Base-by-base conservation (phyloP, 169 alveolate genomes). In the Eimeria praecox region DNA sequence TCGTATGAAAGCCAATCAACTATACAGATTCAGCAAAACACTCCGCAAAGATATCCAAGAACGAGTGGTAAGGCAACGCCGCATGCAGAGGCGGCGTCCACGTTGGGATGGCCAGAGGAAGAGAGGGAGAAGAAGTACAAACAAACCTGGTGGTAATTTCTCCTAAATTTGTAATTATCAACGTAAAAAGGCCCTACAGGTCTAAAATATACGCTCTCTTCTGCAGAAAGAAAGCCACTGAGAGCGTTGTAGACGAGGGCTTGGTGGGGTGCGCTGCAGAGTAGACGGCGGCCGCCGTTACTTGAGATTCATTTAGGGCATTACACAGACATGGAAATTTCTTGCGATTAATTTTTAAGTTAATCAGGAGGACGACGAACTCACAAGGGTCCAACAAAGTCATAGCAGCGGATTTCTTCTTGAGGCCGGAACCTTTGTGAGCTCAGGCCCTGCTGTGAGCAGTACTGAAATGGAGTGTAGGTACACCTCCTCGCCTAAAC, bases 241-340 rank as follows among this genome's bases (percentile, higher is more conserved):
- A 46, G 75, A 83, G 91, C 66, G 30, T 27, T 52, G 52, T 40
- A n/a, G 30, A 35, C 71, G 59, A 52, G 91, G 91, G 91, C 75
- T 83, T 80, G 91, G 91, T 83, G 91, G 91, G 91, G 91, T 83
- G 91, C 91, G 22, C n/a, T 30, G 75, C 77, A 35, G 77, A 10
- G 91, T 22, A 83, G 91, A 38, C 91, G 75, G 91, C 91, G 59
- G 91, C 91, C 33, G 91, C 91, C 33, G 54, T 66, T 14, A 35
- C 91, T 78, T 30, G 64, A 8, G n/a, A n/a, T 40, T 3, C 85
- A 40, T 27, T 38, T 24, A 49, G 52, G 85, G 85, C 33, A 14
- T 38, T 38, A 73, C n/a, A 38, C 85, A 73, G 85, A 73, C 85
- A 73, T 6, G 54, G 24, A 54, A 22, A 38, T 22, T 35, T 18